These are phyloP conservation scores for Flaveria bidentis DNA, from an alignment of 129 eudicot genomes.

Conservation along the genomic window DNA sequence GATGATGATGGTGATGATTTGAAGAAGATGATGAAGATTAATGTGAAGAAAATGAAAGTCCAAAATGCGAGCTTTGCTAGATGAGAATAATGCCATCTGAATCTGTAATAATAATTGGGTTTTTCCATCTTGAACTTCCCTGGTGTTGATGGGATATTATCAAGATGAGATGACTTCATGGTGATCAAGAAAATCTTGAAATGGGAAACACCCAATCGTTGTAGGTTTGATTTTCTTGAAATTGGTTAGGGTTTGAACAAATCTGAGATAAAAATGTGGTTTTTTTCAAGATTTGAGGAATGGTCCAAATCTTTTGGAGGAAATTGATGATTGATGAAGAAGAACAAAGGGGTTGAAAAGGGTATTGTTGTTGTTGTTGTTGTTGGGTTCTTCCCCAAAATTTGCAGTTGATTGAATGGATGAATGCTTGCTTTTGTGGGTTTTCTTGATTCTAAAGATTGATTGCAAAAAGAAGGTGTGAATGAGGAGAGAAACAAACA, in stretches of 20 bases:
- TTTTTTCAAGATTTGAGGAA: conserved; percentile 4
- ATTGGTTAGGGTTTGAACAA: conserved; percentile 27
- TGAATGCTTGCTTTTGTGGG: conserved; percentile 16
- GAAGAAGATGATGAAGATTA: conserved; percentile 48
- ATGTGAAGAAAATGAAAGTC: conserved; percentile 14
- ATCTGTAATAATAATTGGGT: conserved; percentile 35
- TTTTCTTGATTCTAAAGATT: conserved; percentile 29
- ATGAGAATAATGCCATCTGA: conserved; percentile 49
- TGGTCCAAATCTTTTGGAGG: conserved; percentile 14
- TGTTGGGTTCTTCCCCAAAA: no score
- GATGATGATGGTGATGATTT: conserved; percentile 40
- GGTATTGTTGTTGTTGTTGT: no score
- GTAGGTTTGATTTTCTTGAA: background rate
- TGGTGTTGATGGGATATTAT: conserved; percentile 50
- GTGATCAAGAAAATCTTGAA: conserved; percentile 31
- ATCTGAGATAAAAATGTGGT: background rate
- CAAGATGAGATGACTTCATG: conserved; percentile 43
- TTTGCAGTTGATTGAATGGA: no score
- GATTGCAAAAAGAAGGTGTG: conserved; percentile 39
- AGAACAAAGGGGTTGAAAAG: background rate
- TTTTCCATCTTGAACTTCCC: conserved; percentile 53
- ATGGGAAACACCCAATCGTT: conserved; percentile 11
- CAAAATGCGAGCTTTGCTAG: conserved; percentile 11
- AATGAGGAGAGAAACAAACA: conserved; percentile 34
- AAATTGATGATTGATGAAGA: conserved; percentile 14